These are phyloP conservation scores for Tephrocybe sp. DNA, from an alignment of 768 basidiomycete genomes.

Conservation along the genomic window DNA sequence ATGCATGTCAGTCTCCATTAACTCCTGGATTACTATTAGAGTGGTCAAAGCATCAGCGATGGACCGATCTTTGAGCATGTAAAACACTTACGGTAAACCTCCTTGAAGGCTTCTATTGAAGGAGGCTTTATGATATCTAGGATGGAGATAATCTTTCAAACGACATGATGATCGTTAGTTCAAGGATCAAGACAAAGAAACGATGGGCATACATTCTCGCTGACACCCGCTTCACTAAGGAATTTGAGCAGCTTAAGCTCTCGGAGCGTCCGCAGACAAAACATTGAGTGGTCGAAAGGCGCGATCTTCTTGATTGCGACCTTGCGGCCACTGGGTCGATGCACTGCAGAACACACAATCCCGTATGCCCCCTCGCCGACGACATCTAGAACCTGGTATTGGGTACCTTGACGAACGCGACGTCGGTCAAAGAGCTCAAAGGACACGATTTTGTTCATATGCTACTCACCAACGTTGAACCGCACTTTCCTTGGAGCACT, in stretches of 20 bases:
- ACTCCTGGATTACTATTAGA: constrained; percentile 75
- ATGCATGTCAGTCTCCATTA: constrained; percentile 97
- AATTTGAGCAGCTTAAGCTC: constrained; percentile 85
- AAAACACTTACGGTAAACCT: constrained; percentile 66
- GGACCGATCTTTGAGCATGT: neutral
- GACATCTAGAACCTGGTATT: constrained; percentile 84
- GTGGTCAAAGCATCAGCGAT: neutral
- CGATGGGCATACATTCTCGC: constrained; percentile 68
- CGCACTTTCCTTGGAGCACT: constrained; percentile 79
- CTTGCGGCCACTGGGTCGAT: constrained; percentile 82
- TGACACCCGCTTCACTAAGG: constrained; percentile 83
- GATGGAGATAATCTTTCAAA: constrained; percentile 78
- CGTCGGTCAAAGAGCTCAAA: constrained; percentile 6
- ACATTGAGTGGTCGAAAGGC: constrained; percentile 95
- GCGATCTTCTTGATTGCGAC: constrained; percentile 98
- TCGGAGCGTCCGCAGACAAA: constrained; percentile 86
- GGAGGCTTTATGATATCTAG: constrained; percentile 85
- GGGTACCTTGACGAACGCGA: constrained; percentile 47
- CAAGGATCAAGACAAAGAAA: constrained; percentile 1
- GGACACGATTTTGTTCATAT: constrained; percentile 3
- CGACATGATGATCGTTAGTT: constrained; percentile 8
- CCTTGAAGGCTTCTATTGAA: constrained; percentile 80
- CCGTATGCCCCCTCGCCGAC: constrained; percentile 94
- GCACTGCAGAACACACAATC: constrained; percentile 91
- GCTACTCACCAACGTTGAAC: constrained; percentile 81